Percentiles rank a stretch among this genome's conserved stretches.
Conservation (phyloP, 179 eudicot species). For the Silene coronaria region DNA sequence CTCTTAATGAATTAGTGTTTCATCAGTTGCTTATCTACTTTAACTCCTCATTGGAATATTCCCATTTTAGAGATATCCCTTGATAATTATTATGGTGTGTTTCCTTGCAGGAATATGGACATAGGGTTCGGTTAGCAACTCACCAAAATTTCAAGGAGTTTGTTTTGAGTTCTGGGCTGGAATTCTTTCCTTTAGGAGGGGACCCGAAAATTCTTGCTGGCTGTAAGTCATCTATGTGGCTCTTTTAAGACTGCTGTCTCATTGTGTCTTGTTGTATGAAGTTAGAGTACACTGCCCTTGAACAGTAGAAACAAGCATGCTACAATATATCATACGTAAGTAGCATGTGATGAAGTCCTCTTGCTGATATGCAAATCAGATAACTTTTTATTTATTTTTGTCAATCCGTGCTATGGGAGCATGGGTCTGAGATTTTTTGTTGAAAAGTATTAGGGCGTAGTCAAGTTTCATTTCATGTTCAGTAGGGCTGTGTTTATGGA, state of each 20-base stretch:
- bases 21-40: no score
- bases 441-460: no score
- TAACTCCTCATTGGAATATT: no score
- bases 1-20: no score
- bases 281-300: neutral
- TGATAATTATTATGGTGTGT: neutral
- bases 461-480: no score
- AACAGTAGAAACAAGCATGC: neutral
- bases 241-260: conserved; percentile 3
- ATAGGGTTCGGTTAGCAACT: conserved; percentile 81
- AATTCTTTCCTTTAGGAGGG: conserved; percentile 83
- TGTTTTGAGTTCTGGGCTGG: conserved; percentile 75
- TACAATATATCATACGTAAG: no score
- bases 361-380: no score
- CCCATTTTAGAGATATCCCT: no score
- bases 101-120: conserved; percentile 70
- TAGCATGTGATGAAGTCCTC: no score
- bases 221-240: conserved; percentile 24
- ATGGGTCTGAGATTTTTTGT: no score
- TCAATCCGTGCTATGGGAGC: no score
- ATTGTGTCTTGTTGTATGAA: neutral
- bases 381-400: no score
- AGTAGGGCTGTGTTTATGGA: neutral
- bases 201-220: conserved; percentile 87
- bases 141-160: conserved; percentile 76